These are phyloP conservation scores for Yarrowia galli DNA, from an alignment of 1,139 yeast species.

Conservation along the genomic window DNA sequence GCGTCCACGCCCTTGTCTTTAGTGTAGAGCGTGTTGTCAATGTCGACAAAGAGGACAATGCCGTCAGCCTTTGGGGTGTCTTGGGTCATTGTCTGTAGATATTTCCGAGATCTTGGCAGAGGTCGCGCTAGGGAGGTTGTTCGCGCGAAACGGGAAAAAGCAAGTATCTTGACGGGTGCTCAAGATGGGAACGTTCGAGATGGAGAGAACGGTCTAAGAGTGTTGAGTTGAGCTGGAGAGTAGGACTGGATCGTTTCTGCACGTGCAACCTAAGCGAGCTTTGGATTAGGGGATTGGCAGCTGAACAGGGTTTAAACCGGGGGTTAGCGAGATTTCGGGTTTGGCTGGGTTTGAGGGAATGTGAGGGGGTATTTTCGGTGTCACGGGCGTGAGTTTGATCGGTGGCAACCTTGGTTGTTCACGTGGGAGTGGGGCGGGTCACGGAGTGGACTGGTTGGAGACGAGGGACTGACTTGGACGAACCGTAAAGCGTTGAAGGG, in stretches of 20 bases:
- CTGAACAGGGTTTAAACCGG: conserved; percentile 20
- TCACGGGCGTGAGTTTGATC: conserved; percentile 4
- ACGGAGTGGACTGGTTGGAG: not conserved
- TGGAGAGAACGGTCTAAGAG: not conserved
- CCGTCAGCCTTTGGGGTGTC: conserved; percentile 31
- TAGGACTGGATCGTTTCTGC: conserved; percentile 6
- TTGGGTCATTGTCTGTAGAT: conserved; percentile 14
- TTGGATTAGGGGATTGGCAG: conserved; percentile 14
- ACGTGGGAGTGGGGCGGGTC: conserved; percentile 2
- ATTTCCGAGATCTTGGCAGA: not conserved
- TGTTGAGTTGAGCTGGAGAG: conserved; percentile 26
- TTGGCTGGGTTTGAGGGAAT: not conserved
- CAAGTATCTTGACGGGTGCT: not conserved
- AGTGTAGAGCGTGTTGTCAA: conserved; percentile 38
- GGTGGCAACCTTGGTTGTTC: conserved; percentile 1
- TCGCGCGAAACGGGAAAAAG: conserved; percentile 21
- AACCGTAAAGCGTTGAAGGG: conserved; percentile 28
- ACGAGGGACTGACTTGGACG: not conserved
- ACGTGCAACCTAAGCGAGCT: conserved; percentile 34
- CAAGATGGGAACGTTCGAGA: conserved; percentile 16
- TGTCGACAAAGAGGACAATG: conserved; percentile 37
- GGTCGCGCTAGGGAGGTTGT: not conserved
- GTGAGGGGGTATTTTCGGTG: not conserved
- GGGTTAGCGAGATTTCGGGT: not conserved
- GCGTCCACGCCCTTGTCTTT: conserved; percentile 63